These are phyloP conservation scores for Penicillium egyptiacum DNA, from an alignment of 495 filamentous ascomycete species.

Conservation along the genomic window DNA sequence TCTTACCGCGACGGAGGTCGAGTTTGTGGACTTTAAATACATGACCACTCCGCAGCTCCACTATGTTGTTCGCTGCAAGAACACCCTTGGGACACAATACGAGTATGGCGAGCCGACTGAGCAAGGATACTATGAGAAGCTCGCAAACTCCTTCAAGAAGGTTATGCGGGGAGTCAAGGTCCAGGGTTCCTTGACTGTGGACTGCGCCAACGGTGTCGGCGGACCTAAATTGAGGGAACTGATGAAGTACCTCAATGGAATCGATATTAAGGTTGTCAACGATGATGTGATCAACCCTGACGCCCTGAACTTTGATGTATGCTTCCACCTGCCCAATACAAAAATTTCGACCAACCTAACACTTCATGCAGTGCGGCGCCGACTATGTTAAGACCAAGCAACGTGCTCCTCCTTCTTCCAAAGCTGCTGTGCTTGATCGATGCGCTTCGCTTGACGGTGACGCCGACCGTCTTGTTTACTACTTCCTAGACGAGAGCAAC, in stretches of 20 bases:
- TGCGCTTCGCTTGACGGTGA: slow-evolving; percentile 93
- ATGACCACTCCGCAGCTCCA: slow-evolving; percentile 95
- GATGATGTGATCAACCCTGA: slow-evolving; percentile 88
- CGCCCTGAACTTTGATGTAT: slow-evolving; percentile 81
- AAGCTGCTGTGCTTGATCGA: slow-evolving; percentile 71
- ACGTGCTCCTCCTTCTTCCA: slow-evolving; percentile 80
- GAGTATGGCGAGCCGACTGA: slow-evolving; percentile 88
- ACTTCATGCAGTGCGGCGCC: slow-evolving; percentile 71
- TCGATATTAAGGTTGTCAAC: slow-evolving; percentile 86
- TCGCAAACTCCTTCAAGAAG: slow-evolving; percentile 72
- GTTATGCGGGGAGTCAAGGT: slow-evolving; percentile 75
- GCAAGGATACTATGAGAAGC: slow-evolving; percentile 91
- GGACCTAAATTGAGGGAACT: slow-evolving; percentile 87
- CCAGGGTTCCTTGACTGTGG: slow-evolving; percentile 73
- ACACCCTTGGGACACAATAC: slow-evolving; percentile 78
- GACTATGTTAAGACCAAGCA: slow-evolving; percentile 98
- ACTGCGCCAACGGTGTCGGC: slow-evolving; percentile 96
- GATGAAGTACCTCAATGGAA: slow-evolving; percentile 73
- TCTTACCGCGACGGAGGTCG: slow-evolving; percentile 69
- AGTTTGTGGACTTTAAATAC: slow-evolving; percentile 77
- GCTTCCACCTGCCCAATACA: slow-evolving; percentile 13
- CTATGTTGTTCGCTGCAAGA: slow-evolving; percentile 91
- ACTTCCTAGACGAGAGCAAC: slow-evolving; percentile 79
- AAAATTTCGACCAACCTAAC: slow-evolving; percentile 17
- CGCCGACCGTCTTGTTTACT: slow-evolving; percentile 93